These are phyloP conservation scores for Pleurotus giganteus DNA, from an alignment of 768 basidiomycete genomes.

Conservation along the genomic window DNA sequence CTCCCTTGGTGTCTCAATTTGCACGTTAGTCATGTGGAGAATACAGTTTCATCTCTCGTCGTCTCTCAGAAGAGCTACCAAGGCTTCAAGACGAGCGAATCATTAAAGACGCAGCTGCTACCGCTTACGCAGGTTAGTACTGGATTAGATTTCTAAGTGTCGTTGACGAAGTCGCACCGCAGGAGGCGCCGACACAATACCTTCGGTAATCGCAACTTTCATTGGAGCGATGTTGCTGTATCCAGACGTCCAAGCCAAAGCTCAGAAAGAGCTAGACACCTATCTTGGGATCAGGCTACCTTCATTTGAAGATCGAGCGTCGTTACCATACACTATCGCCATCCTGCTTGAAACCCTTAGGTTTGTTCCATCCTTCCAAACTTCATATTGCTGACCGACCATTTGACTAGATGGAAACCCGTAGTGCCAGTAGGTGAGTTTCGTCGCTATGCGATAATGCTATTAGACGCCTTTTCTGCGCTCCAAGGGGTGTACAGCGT, in stretches of 20 bases:
- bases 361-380: background rate
- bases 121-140: background rate
- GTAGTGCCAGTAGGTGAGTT: background rate
- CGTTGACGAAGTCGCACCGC: background rate
- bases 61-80: no score
- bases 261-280: constrained; percentile 19
- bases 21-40: background rate
- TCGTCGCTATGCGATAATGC: background rate
- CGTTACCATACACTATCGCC: constrained; percentile 32
- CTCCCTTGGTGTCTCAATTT: background rate
- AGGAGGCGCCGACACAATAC: constrained; percentile 40
- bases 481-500: background rate
- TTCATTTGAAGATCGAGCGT: constrained; percentile 11
- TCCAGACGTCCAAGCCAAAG: constrained; percentile 15
- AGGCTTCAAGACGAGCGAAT: constrained; percentile 1
- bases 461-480: background rate
- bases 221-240: constrained; percentile 17
- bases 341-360: constrained; percentile 13
- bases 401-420: background rate
- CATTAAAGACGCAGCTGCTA: background rate
- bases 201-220: constrained; percentile 4
- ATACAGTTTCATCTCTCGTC: background rate
- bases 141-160: no score
- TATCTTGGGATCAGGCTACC: constrained; percentile 19
- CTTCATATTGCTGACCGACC: background rate